Conservation (phyloP, 192 early-diverging fungal genomes). For the Funneliformis mosseae region DNA sequence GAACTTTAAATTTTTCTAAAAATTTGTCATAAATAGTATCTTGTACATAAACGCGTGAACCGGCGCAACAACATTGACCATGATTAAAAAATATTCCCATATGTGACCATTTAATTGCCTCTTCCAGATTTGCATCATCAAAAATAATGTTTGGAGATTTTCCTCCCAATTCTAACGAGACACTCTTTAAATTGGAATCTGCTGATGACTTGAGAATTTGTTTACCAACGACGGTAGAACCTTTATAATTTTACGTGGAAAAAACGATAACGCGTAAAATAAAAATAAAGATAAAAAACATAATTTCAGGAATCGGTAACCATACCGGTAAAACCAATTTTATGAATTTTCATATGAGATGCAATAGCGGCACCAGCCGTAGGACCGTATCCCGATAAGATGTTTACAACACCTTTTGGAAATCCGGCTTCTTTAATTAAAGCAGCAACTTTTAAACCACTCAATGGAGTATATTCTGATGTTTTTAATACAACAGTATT, state of each 20-base stretch:
- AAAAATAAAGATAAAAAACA: no score
- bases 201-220: slow-evolving; percentile 62
- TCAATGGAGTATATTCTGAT: slow-evolving; percentile 66
- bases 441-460: slow-evolving; percentile 63
- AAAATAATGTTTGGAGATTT: slow-evolving; percentile 86
- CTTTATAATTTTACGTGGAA: slow-evolving; percentile 29
- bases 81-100: slow-evolving; percentile 78
- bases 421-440: slow-evolving; percentile 70
- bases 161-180: slow-evolving; percentile 86
- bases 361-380: slow-evolving; percentile 72
- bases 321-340: slow-evolving; percentile 76
- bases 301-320: no score
- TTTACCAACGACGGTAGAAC: slow-evolving; percentile 67
- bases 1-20: slow-evolving; percentile 60
- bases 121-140: slow-evolving; percentile 73
- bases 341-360: slow-evolving; percentile 64
- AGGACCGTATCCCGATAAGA: slow-evolving; percentile 76
- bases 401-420: slow-evolving; percentile 80
- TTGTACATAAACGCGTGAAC: slow-evolving; percentile 79
- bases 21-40: slow-evolving; percentile 69
- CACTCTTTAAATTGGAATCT: slow-evolving; percentile 68
- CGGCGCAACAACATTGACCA: slow-evolving; percentile 82
- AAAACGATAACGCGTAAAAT: no score
- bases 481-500: slow-evolving; percentile 81
- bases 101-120: slow-evolving; percentile 69